Conservation (phyloP, 306 rosid species). For the Quercus berberidifolia region DNA sequence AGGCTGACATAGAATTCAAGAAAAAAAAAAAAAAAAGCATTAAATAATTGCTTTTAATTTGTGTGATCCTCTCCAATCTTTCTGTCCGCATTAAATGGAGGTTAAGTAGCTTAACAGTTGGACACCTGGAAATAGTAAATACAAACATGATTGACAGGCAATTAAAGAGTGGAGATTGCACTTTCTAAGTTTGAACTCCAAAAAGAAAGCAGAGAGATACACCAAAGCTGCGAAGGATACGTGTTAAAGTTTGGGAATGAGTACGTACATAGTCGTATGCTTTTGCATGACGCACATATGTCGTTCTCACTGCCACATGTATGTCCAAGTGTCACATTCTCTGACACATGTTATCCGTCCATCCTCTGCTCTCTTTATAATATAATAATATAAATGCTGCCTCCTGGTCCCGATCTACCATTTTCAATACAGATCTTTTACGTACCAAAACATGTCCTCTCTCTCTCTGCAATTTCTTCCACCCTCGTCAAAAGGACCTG, state of each 20-base stretch:
- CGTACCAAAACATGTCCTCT: conserved; percentile 9
- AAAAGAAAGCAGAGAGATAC: neutral
- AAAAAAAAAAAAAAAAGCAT: too few relatives aligned
- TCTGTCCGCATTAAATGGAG: too few relatives aligned
- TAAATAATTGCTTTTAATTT: too few relatives aligned
- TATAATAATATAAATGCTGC: too few relatives aligned
- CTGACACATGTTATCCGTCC: neutral
- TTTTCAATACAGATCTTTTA: neutral
- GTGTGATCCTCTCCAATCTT: too few relatives aligned
- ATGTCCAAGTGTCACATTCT: neutral
- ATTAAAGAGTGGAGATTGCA: too few relatives aligned
- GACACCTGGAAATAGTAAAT: too few relatives aligned
- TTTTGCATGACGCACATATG: neutral
- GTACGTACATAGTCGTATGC: neutral
- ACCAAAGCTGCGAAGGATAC: neutral
- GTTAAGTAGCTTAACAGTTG: too few relatives aligned
- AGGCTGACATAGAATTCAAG: too few relatives aligned
- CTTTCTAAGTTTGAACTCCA: neutral
- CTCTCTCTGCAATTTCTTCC: conserved; percentile 31
- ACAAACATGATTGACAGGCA: too few relatives aligned
- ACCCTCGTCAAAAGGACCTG: conserved; percentile 32
- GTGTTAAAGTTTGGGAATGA: neutral
- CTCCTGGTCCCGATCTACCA: neutral
- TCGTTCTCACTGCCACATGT: neutral
- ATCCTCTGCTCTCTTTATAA: neutral